Base-by-base conservation (phyloP, 208 protist genomes). In the Leptomonas pyrrhocoris region DNA sequence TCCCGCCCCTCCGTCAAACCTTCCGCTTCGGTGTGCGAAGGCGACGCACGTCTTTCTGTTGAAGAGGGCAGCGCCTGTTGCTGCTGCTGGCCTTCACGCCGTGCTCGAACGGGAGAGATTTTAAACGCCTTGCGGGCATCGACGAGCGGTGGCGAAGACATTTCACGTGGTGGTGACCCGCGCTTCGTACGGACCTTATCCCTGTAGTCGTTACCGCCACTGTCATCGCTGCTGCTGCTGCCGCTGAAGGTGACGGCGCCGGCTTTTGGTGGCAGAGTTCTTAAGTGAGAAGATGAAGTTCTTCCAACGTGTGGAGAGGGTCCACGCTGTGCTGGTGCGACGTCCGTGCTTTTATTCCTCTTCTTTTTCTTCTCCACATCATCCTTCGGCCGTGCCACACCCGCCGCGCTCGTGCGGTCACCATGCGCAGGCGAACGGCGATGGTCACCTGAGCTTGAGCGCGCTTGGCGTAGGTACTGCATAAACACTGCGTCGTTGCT, bases 81-180 rank as follows among this genome's bases (percentile, higher is more conserved):
- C 51, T 38, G 7, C 51, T 59, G 12, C 56, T 45, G 38, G 13
- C 16, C 28, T 31, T 12, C 38, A 2, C 30, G 11, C 40, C 23
- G 30, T 7, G 25, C 21, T 15, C 27, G 51, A 59, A 46, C 45
- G n/a, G 43, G 53, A 8, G 65, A 71, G 15, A 53, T 6, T 28
- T 71, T 71, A 15, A 62, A 71, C 3, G 54, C 25, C 21, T 53
- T 55, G 1, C 65, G 28, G 21, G 43, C 65, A 23, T 71, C 65
- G 19, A 62, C 25, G 12, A 60, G 65, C 50, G 65, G 27, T 16
- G 19, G 28, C 16, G 65, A 27, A 12, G 65, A 31, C 13, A 18
- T 30, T 9, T n/a, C 30, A 7, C 30, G 54, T 23, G 16, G 15
- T 31, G 25, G 25, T 19, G 45, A 0, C 8, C 5, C 5, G 23